Conservation (phyloP, 768 basidiomycete genomes). For the Boletus subcaerulescens region DNA sequence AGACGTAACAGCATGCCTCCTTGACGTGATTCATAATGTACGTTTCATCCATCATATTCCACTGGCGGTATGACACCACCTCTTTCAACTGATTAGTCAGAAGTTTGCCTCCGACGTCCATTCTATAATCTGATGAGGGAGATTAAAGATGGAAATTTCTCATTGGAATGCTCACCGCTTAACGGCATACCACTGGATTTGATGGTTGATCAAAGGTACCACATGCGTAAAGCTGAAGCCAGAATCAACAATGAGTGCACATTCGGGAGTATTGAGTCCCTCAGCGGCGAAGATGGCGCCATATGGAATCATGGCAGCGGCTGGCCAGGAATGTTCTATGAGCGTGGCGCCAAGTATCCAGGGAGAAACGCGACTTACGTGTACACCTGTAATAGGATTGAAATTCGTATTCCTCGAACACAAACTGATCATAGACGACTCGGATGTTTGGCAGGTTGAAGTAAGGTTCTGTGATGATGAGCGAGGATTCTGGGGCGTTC, state of each 20-base stretch:
- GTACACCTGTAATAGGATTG: conserved; percentile 75
- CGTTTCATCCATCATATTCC: conserved; percentile 98
- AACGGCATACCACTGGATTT: conserved; percentile 76
- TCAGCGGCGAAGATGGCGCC: conserved; percentile 62
- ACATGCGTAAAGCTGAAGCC: conserved; percentile 96
- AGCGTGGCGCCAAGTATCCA: conserved; percentile 21
- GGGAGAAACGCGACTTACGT: conserved; percentile 50
- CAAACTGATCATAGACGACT: conserved; percentile 90
- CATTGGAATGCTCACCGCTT: conserved; percentile 55
- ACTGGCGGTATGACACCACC: conserved; percentile 90
- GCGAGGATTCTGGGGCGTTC: conserved; percentile 65
- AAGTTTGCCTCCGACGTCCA: conserved; percentile 94
- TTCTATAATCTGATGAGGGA: conserved; percentile 50
- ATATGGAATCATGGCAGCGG: conserved; percentile 75
- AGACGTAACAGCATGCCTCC: conserved; percentile 87
- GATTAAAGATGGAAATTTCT: conserved; percentile 10
- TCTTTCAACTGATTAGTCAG: conserved; percentile 95
- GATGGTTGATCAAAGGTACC: conserved; percentile 74
- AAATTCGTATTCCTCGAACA: conserved; percentile 97
- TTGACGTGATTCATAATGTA: conserved; percentile 92
- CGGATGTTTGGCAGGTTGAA: conserved; percentile 92
- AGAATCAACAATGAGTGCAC: conserved; percentile 79
- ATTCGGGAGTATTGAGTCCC: conserved; percentile 61
- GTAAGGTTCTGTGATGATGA: conserved; percentile 91
- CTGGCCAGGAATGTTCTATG: conserved; percentile 39